phyloP scores from a whole-genome alignment of 441 rosid genomes.

The Euphorbia schlechtendalii region DNA sequence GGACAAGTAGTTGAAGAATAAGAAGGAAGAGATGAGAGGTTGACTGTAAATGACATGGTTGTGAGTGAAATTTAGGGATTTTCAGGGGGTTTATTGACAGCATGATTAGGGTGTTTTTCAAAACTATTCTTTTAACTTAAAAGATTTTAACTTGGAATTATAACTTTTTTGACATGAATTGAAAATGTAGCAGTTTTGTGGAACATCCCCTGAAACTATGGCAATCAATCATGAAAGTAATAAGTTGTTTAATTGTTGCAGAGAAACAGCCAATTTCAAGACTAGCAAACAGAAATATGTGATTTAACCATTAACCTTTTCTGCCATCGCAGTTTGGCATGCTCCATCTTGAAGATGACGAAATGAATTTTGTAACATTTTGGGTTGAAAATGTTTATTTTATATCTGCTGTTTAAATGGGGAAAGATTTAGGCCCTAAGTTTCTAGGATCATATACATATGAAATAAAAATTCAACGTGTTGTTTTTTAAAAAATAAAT shows the following conservation, averaged over 20 bases:
- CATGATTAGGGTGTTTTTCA: too few species aligned
- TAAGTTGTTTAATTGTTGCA: background rate
- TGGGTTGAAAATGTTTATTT: background rate
- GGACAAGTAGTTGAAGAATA: background rate
- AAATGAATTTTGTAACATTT: background rate
- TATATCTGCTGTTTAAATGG: too few species aligned
- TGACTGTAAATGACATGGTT: conserved; percentile 24
- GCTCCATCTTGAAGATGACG: background rate
- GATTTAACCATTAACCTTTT: background rate
- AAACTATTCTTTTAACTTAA: too few species aligned
- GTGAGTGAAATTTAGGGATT: conserved; percentile 1
- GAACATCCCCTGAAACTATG: too few species aligned
- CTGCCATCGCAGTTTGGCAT: background rate
- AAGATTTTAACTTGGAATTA: too few species aligned
- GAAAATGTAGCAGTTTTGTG: background rate
- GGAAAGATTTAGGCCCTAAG: too few species aligned
- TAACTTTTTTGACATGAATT: too few species aligned
- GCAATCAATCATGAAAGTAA: too few species aligned
- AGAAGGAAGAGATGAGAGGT: conserved; percentile 18
- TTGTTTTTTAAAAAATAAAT: too few species aligned
- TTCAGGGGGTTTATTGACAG: background rate
- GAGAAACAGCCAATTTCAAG: background rate
- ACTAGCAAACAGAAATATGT: background rate
- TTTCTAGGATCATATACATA: too few species aligned
- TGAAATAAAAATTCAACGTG: too few species aligned